phyloP scores from a whole-genome alignment of 495 filamentous ascomycete genomes.

The Podospora pseudoanserina region DNA sequence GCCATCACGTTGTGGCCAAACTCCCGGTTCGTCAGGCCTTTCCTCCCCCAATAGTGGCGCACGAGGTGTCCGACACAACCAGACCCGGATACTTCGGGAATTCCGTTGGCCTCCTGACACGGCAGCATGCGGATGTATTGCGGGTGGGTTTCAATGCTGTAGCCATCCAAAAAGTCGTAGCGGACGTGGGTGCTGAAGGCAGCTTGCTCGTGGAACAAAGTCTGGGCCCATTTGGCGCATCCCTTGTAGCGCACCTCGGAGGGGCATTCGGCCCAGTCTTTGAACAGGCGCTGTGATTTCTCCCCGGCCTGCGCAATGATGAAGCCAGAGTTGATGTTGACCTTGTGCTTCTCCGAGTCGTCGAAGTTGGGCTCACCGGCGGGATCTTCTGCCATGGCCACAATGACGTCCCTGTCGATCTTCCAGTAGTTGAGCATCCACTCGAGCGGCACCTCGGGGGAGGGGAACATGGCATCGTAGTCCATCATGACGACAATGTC shows the following conservation, averaged over 20 bases:
- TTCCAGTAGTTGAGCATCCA: constrained; percentile 56
- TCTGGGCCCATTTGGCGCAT: constrained; percentile 26
- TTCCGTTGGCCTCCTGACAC: constrained; percentile 32
- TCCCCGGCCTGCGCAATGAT: constrained; percentile 31
- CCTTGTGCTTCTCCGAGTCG: not conserved
- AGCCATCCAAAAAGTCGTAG: constrained; percentile 31
- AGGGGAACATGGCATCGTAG: constrained; percentile 47
- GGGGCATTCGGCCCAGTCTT: constrained; percentile 33
- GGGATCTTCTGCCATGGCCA: constrained; percentile 46
- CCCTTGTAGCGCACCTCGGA: constrained; percentile 28
- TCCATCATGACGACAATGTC: constrained; percentile 51
- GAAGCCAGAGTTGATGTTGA: constrained; percentile 34
- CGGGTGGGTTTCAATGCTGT: constrained; percentile 23
- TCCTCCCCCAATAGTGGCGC: constrained; percentile 31
- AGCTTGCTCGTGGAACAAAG: constrained; percentile 30
- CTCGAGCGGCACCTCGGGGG: constrained; percentile 49
- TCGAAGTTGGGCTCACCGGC: constrained; percentile 24
- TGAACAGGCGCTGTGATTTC: constrained; percentile 27
- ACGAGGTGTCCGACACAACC: constrained; percentile 29
- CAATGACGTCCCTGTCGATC: constrained; percentile 38
- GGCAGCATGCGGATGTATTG: constrained; percentile 26
- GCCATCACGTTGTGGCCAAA: constrained; percentile 24
- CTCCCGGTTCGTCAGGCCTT: constrained; percentile 20
- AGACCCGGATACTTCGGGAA: constrained; percentile 18
- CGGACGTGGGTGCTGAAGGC: constrained; percentile 31